Evolutionary conservation across 2,329 filamentous ascomycete genomes (phyloP).

Genomic region (Elsinoe ampelina): DNA sequence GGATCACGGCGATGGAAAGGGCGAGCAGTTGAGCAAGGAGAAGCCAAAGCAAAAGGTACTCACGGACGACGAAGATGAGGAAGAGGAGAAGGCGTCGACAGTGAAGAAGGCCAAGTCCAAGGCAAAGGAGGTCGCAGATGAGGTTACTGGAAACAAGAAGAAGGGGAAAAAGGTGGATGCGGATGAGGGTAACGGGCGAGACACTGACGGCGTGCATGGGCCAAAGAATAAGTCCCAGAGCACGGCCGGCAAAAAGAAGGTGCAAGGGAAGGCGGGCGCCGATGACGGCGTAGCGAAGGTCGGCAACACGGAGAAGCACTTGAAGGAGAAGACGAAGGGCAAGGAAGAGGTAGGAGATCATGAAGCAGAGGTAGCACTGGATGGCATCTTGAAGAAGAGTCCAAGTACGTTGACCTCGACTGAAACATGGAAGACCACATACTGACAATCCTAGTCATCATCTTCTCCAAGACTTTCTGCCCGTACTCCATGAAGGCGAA

Average conservation of each 20-base stretch:
- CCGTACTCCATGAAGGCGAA: conserved; percentile 81
- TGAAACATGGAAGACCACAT: neutral
- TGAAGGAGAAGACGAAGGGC: conserved; percentile 28
- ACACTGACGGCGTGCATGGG: conserved; percentile 40
- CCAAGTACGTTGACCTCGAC: conserved; percentile 21
- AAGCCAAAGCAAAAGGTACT: conserved; percentile 59
- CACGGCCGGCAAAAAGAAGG: conserved; percentile 21
- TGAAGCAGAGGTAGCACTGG: conserved; percentile 61
- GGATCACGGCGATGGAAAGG: conserved; percentile 45
- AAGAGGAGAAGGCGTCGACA: conserved; percentile 10
- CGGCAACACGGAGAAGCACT: conserved; percentile 30
- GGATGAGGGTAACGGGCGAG: conserved; percentile 30
- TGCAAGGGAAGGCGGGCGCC: conserved; percentile 28
- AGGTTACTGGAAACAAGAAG: conserved; percentile 19
- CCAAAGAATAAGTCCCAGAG: conserved; percentile 37
- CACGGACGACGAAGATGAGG: conserved; percentile 42
- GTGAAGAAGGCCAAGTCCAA: conserved; percentile 11
- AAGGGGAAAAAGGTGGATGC: conserved; percentile 18
- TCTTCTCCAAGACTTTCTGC: conserved; percentile 94
- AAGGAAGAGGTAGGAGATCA: conserved; percentile 33
- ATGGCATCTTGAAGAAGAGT: conserved; percentile 65
- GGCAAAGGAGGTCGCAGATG: conserved; percentile 20
- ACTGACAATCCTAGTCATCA: conserved; percentile 48
- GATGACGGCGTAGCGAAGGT: conserved; percentile 37
- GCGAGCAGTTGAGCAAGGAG: conserved; percentile 34